Conservation (phyloP, 176 grass and related monocot species). For the Alopecurus myosuroides region DNA sequence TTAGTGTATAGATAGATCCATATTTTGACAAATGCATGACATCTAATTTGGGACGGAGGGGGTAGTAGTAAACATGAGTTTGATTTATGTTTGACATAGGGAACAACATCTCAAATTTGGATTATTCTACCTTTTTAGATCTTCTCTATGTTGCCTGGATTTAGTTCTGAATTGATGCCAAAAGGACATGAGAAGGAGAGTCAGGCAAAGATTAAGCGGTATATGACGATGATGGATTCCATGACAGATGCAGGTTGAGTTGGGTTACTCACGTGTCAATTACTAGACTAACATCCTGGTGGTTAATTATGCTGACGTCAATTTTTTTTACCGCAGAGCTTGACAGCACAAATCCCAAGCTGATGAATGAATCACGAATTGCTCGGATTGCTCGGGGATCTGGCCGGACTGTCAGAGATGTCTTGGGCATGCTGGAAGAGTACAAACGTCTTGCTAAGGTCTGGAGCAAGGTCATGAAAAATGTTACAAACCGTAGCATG, state of each 20-base stretch:
- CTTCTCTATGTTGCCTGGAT: slow-evolving; percentile 95
- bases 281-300: background rate
- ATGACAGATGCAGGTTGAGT: slow-evolving; percentile 86
- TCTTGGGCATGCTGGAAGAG: slow-evolving; percentile 84
- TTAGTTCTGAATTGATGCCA: slow-evolving; percentile 86
- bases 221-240: slow-evolving; percentile 99
- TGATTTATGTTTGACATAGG: background rate
- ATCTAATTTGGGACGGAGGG: too few species aligned
- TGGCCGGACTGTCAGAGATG: slow-evolving; percentile 71
- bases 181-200: slow-evolving; percentile 96
- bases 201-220: slow-evolving; percentile 93
- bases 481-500: slow-evolving; percentile 70
- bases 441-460: slow-evolving; percentile 93
- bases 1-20: too few species aligned
- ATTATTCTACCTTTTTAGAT: slow-evolving; percentile 39
- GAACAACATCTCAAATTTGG: background rate
- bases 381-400: slow-evolving; percentile 69
- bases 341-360: slow-evolving; percentile 77
- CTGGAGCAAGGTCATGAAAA: slow-evolving; percentile 84
- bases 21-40: too few species aligned
- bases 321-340: slow-evolving; percentile 57
- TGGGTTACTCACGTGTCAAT: background rate
- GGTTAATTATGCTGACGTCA: background rate
- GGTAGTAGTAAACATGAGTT: background rate
- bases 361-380: slow-evolving; percentile 73